Percentiles rank a stretch among this genome's conserved stretches.
These are phyloP conservation scores for Penicillium fimorum DNA, from an alignment of 495 filamentous ascomycete genomes.

Conservation along the genomic window DNA sequence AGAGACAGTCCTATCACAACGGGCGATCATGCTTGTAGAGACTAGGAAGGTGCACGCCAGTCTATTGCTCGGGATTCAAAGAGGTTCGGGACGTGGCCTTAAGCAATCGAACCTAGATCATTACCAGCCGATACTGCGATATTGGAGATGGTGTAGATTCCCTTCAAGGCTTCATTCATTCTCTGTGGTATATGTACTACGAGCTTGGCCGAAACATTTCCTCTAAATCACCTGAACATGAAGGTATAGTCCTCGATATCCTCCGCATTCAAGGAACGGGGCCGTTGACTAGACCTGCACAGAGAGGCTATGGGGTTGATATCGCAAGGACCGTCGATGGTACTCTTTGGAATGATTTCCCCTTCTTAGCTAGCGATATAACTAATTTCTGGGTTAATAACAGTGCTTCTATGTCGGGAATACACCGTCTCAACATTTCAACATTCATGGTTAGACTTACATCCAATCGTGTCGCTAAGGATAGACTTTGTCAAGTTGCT, in stretches of 20 bases:
- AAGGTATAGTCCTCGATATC: slow-evolving; percentile 24
- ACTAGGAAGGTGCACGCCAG: slow-evolving; percentile 13
- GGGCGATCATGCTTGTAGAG: slow-evolving; percentile 2
- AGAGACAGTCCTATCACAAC: not conserved
- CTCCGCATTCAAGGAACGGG: slow-evolving; percentile 24
- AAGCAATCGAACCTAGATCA: slow-evolving; percentile 17
- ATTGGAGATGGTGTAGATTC: slow-evolving; percentile 21
- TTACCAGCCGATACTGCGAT: slow-evolving; percentile 20
- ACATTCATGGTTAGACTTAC: slow-evolving; percentile 23
- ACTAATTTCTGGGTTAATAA: slow-evolving; percentile 17
- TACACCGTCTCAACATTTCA: slow-evolving; percentile 22
- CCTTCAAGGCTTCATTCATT: slow-evolving; percentile 19
- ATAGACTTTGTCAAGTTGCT: slow-evolving; percentile 21
- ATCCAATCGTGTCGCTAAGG: slow-evolving; percentile 19
- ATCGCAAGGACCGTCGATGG: slow-evolving; percentile 21
- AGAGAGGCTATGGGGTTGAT: slow-evolving; percentile 17
- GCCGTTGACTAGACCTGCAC: slow-evolving; percentile 17
- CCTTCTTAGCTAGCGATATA: slow-evolving; percentile 24
- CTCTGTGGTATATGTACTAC: slow-evolving; percentile 24
- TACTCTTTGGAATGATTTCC: slow-evolving; percentile 23
- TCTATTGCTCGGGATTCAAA: slow-evolving; percentile 15
- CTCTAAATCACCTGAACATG: slow-evolving; percentile 18
- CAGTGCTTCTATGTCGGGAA: slow-evolving; percentile 15
- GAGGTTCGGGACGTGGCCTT: slow-evolving; percentile 15
- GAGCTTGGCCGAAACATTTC: slow-evolving; percentile 17